A percentile compares a stretch with the other conserved stretches of the same genome.
Conservation (phyloP, 2,329 filamentous ascomycete genomes). For the Neopestalotiopsis rosae region DNA sequence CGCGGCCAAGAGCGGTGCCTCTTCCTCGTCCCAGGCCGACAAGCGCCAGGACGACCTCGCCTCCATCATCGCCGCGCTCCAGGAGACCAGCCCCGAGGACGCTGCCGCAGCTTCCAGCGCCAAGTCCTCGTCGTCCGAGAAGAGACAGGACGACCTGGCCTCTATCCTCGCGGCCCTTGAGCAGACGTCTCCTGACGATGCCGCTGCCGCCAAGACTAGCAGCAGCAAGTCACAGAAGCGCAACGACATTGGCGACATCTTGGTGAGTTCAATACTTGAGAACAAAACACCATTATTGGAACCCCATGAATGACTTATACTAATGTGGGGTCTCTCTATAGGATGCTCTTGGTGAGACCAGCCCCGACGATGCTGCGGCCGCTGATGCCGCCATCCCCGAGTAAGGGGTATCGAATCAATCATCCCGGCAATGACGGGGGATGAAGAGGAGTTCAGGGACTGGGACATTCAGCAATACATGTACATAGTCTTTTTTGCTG, state of each 20-base stretch:
- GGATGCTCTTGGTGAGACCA: neutral
- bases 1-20: neutral
- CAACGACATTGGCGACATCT: neutral
- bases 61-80: constrained; percentile 14
- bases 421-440: neutral
- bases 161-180: constrained; percentile 13
- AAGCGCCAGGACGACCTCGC: constrained; percentile 15
- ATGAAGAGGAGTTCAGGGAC: neutral
- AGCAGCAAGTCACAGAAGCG: neutral
- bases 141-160: constrained; percentile 11
- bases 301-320: neutral
- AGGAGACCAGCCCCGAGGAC: constrained; percentile 8
- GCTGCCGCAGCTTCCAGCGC: neutral
- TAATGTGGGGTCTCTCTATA: neutral
- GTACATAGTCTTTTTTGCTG: neutral
- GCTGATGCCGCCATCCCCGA: neutral
- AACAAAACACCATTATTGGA: neutral
- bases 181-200: constrained; percentile 11
- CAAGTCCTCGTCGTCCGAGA: neutral
- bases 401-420: neutral
- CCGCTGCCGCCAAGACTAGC: constrained; percentile 1
- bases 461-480: neutral
- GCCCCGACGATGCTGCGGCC: constrained; percentile 2
- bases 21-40: neutral
- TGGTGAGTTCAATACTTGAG: neutral